phyloP scores from a whole-genome alignment of 129 eudicot species.

The Escallonia rubra region DNA sequence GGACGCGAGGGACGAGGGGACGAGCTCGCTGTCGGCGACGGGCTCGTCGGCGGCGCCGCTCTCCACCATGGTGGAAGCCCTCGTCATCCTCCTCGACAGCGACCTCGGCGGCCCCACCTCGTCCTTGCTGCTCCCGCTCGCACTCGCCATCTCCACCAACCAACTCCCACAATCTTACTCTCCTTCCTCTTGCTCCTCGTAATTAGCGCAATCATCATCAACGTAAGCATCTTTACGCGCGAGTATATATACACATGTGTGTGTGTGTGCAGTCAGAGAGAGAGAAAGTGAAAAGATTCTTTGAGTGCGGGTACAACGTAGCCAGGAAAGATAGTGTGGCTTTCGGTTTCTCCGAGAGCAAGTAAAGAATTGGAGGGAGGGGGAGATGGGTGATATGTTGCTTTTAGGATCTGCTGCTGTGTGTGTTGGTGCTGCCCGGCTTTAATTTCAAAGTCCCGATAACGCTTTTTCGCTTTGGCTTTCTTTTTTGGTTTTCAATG shows the following conservation, averaged over 20 bases:
- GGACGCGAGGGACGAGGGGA: constrained; percentile 81
- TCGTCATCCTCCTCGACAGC: constrained; percentile 37
- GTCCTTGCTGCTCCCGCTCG: constrained; percentile 60
- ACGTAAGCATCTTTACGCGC: too few species aligned
- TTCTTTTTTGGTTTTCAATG: too few species aligned
- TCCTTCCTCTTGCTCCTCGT: not conserved
- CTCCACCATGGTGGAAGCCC: constrained; percentile 49
- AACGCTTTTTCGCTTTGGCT: too few species aligned
- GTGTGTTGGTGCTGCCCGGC: not conserved
- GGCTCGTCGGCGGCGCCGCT: constrained; percentile 39
- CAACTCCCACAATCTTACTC: not conserved
- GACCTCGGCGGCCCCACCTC: constrained; percentile 46
- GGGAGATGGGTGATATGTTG: too few species aligned
- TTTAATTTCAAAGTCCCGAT: too few species aligned
- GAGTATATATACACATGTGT: not conserved
- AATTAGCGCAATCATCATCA: not conserved
- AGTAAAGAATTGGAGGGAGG: constrained; percentile 11
- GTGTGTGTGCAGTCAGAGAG: not conserved
- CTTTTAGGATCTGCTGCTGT: too few species aligned
- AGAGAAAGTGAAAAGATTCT: constrained; percentile 4
- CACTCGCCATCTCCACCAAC: constrained; percentile 60
- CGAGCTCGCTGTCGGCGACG: constrained; percentile 77
- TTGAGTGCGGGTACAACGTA: constrained; percentile 13
- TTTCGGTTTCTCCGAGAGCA: constrained; percentile 20
- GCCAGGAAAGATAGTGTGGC: not conserved